phyloP scores from a whole-genome alignment of 2,329 filamentous ascomycete genomes.

The Ophiognomonia clavigignenti-juglandacearum region DNA sequence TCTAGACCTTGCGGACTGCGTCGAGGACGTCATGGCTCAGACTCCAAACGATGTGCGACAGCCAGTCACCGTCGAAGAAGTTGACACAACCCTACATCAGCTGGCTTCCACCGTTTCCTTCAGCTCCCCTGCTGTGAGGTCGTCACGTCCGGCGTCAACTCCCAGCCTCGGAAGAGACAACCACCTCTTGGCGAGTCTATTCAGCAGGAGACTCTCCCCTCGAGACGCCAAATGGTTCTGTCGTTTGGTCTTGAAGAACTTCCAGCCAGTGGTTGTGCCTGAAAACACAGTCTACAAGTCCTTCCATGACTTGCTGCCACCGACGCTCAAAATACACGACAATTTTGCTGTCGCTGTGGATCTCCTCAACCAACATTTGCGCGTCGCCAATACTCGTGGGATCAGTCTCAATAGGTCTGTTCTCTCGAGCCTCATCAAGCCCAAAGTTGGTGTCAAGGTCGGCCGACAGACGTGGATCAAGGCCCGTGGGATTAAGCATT shows the following conservation, averaged over 20 bases:
- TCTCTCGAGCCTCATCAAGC: conserved; percentile 38
- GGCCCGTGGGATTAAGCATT: conserved; percentile 69
- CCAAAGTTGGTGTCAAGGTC: conserved; percentile 57
- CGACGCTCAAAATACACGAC: conserved; percentile 65
- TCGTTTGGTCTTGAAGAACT: conserved; percentile 72
- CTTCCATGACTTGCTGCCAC: conserved; percentile 67
- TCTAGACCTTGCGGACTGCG: conserved; percentile 66
- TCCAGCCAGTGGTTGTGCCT: conserved; percentile 62
- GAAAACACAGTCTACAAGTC: conserved; percentile 46
- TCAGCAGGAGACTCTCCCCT: conserved; percentile 53
- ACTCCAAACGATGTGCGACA: conserved; percentile 41
- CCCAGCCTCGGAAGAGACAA: conserved; percentile 24
- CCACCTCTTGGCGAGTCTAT: conserved; percentile 47
- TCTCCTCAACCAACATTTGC: conserved; percentile 39
- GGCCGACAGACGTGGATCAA: conserved; percentile 62
- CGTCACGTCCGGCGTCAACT: conserved; percentile 19
- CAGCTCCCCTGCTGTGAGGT: conserved; percentile 60
- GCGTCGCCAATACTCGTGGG: conserved; percentile 22
- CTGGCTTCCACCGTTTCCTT: conserved; percentile 66
- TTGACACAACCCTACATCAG: conserved; percentile 61
- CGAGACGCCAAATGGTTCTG: conserved; percentile 84
- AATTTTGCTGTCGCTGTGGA: conserved; percentile 57
- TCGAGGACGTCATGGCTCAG: conserved; percentile 57
- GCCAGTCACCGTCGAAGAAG: conserved; percentile 61
- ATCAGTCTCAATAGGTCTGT: conserved; percentile 13